Evolutionary conservation across 805 yeast genomes (phyloP), one percentile per base, ranked within the genome.

Genomic region (Clavispora asparagi): DNA sequence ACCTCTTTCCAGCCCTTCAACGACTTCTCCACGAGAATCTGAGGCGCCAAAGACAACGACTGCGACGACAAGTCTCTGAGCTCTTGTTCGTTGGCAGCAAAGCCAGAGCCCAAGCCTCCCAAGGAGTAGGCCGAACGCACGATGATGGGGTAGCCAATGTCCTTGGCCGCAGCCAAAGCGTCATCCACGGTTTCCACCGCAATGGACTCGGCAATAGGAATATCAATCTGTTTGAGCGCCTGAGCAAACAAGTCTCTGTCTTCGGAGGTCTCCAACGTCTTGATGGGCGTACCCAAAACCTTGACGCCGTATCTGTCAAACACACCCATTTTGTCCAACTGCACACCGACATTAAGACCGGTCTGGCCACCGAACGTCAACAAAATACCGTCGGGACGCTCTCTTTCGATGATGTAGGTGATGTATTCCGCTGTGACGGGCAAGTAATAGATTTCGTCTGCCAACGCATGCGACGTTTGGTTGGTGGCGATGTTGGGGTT

Each of bases 341-440:
- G 85, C 43, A 94, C 95, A 71, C 98, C 98, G 50, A 92, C 97
- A 64, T 91, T 94, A 60, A 94, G 78, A 54, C 86, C 99, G 30
- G 99, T 94, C 74, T 94, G 99, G 56, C 99, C 99, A 62, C 99
- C 99, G 67, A 94, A 94, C 4, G 99, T 92, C 63, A 92, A 78
- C 62, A 92, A 76, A 46, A 94, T 91, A 40, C 97, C 98, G 69
- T 94, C 98, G 36, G 99, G 99, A 57, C 82, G 81, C 73, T 94
- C 99, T 54, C 95, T 83, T 71, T 94, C 96, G 54, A 94, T 92
- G 62, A 94, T 88, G 67, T 94, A 87, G 39, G 91, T 87, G 57
- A 94, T 90, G 68, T 92, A 94, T 65, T 94, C 99, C 16, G 98
- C 87, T 35, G 98, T 94, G 42, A 94, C 98, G 13, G 99, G 99